A percentile compares a stretch with the other conserved stretches of the same genome.
Conservation (phyloP, 495 filamentous ascomycete species). For the Hypoxylon trugodes region DNA sequence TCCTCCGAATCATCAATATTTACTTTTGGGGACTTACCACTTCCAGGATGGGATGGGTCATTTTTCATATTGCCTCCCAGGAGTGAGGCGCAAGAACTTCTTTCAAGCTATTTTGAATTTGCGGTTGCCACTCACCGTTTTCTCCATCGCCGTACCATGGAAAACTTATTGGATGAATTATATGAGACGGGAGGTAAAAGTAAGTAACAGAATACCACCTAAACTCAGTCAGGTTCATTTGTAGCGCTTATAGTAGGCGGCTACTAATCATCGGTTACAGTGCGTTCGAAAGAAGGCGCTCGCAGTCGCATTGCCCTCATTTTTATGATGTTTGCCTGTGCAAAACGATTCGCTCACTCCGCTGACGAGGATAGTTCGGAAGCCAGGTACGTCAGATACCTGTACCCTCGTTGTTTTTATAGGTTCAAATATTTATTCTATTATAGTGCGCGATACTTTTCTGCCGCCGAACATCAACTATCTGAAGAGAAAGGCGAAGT, state of each 20-base stretch:
- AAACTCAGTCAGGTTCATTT: not conserved
- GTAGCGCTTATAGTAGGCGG: not conserved
- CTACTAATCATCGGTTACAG: constrained; percentile 3
- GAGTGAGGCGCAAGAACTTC: constrained; percentile 35
- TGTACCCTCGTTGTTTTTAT: not conserved
- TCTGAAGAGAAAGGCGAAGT: constrained; percentile 46
- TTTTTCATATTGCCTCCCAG: constrained; percentile 39
- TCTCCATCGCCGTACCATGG: constrained; percentile 48
- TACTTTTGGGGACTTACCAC: constrained; percentile 40
- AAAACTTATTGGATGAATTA: constrained; percentile 44
- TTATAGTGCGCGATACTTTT: constrained; percentile 44
- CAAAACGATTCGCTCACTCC: constrained; percentile 16
- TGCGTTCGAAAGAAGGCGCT: constrained; percentile 28
- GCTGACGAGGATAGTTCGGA: not conserved
- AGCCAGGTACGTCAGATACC: not conserved
- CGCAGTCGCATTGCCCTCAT: constrained; percentile 39
- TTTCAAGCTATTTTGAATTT: constrained; percentile 49
- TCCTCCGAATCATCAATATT: constrained; percentile 41
- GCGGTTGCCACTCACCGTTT: constrained; percentile 47
- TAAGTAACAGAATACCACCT: not conserved
- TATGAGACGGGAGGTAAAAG: constrained; percentile 39
- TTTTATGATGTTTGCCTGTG: constrained; percentile 44
- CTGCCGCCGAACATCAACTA: constrained; percentile 48
- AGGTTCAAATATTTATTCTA: not conserved
- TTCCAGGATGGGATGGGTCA: constrained; percentile 38